Evolutionary conservation across 1,284 basidiomycete species (phyloP).

Genomic region (Ustanciosporium gigantosporum): DNA sequence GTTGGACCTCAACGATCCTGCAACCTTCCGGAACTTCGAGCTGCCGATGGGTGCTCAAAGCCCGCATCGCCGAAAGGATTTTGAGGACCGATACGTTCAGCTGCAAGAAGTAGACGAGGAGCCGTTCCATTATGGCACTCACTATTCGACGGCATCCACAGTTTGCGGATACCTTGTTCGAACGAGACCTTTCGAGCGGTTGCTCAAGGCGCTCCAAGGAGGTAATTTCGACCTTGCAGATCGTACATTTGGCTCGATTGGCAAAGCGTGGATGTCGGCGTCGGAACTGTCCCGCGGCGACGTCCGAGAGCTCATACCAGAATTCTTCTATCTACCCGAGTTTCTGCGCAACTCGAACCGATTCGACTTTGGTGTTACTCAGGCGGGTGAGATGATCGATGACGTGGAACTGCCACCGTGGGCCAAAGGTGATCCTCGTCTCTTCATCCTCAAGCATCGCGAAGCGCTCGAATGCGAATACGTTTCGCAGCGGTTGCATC

Average conservation of each 20-base stretch:
- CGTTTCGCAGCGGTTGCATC: constrained; percentile 81
- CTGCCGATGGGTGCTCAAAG: constrained; percentile 92
- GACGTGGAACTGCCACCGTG: constrained; percentile 87
- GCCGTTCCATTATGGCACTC: constrained; percentile 68
- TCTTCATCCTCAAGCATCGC: constrained; percentile 82
- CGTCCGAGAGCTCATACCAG: constrained; percentile 90
- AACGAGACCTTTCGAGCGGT: constrained; percentile 68
- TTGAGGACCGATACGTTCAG: constrained; percentile 72
- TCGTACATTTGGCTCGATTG: constrained; percentile 75
- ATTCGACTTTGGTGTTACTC: constrained; percentile 77
- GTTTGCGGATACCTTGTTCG: constrained; percentile 93
- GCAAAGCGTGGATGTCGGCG: constrained; percentile 80
- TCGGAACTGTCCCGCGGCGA: constrained; percentile 85
- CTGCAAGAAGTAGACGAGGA: constrained; percentile 75
- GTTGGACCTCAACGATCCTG: constrained; percentile 72
- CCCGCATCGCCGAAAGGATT: constrained; percentile 65
- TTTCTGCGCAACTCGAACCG: constrained; percentile 65
- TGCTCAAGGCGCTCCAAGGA: constrained; percentile 53
- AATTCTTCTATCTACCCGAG: constrained; percentile 72
- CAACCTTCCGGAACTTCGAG: constrained; percentile 77
- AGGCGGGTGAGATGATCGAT: constrained; percentile 80
- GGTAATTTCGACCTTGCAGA: constrained; percentile 95
- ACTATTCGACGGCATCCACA: constrained; percentile 95
- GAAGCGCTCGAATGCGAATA: constrained; percentile 85
- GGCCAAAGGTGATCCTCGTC: constrained; percentile 80